Base-by-base conservation (phyloP, 208 protist genomes). In the Wallacemonas sp. region DNA sequence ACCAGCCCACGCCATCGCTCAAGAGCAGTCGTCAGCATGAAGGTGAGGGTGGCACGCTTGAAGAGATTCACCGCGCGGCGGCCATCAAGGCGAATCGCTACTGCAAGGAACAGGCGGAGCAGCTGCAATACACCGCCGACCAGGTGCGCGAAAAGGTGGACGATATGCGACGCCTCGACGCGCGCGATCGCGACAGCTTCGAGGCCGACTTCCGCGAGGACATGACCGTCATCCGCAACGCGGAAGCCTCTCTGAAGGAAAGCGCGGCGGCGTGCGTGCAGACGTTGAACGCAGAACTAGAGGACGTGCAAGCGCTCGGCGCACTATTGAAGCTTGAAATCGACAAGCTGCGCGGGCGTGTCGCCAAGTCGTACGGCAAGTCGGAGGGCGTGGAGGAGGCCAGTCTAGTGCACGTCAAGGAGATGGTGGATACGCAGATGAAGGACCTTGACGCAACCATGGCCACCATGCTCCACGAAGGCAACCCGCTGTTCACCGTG, bases 231-330 rank as follows among this genome's bases (percentile, higher is more conserved):
- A 76, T 95, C 23, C 84, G 86, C 8, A 71, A 70, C 11, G 72
- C 81, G 0, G 84, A 93, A 63, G 87, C 82, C 11, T 63, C 74
- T 32, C 66, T 95, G 62, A 92, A 91, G 70, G 72, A 78, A n/a
- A 84, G 75, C 49, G 87, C 90, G 1, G 74, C 90, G 2, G 75
- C 82, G n/a, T 84, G 82, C 59, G 82, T 95, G 52, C 79, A 86
- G 66, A 67, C 67, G 14, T 57, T 95, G 16, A 95, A 95, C 67
- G 48, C 68, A 22, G 90, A 95, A 68, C 71, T 95, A 20, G 83
- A 85, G 33, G 84, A 93, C 29, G 76, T 93, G 66, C 90, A 95
- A 63, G 80, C 74, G 11, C 72, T 95, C 5, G 87, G 90, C 14
- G 82, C 77, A 10, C 38, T 86, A 23, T 69, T 95, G 11, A 89